A percentile compares a stretch with the other conserved stretches of the same genome.
These are phyloP conservation scores for Penicillium expansum DNA, from an alignment of 2,329 filamentous ascomycete genomes.

Conservation along the genomic window DNA sequence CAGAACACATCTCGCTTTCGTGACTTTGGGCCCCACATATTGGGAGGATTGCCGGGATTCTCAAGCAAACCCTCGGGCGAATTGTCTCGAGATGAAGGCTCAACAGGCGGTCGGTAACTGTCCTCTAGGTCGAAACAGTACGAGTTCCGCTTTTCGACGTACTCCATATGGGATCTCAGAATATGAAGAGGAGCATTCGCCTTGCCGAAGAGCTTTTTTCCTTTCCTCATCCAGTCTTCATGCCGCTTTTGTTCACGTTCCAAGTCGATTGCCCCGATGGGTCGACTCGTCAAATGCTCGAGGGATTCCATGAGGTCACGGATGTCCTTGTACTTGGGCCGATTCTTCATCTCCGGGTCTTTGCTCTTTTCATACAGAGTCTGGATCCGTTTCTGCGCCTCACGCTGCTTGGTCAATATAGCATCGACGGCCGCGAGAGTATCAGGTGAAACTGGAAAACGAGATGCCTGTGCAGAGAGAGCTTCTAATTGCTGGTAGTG, in stretches of 20 bases:
- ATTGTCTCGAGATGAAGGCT: constrained; percentile 84
- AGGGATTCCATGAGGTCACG: constrained; percentile 83
- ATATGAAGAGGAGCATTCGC: constrained; percentile 97
- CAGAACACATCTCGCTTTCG: constrained; percentile 82
- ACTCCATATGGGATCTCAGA: constrained; percentile 88
- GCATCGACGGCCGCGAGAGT: constrained; percentile 82
- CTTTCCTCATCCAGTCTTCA: constrained; percentile 98
- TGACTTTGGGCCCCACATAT: constrained; percentile 50
- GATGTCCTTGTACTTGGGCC: constrained; percentile 87
- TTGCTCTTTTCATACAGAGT: constrained; percentile 76
- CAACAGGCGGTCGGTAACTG: constrained; percentile 82
- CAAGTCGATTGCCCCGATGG: constrained; percentile 82
- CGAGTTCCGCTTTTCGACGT: constrained; percentile 82
- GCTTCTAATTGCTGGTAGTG: constrained; percentile 95
- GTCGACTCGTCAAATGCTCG: constrained; percentile 88
- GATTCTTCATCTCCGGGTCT: constrained; percentile 69
- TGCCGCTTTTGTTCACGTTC: constrained; percentile 93
- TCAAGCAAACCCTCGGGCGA: constrained; percentile 59
- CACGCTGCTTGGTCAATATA: constrained; percentile 91
- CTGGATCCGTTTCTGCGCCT: constrained; percentile 84
- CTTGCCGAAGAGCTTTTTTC: constrained; percentile 97
- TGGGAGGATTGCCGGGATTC: constrained; percentile 24
- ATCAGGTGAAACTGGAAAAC: constrained; percentile 75
- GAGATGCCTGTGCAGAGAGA: constrained; percentile 75
- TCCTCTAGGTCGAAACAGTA: constrained; percentile 91